Conservation (phyloP, 805 yeast species). For the Cyberlindnera veronae region DNA sequence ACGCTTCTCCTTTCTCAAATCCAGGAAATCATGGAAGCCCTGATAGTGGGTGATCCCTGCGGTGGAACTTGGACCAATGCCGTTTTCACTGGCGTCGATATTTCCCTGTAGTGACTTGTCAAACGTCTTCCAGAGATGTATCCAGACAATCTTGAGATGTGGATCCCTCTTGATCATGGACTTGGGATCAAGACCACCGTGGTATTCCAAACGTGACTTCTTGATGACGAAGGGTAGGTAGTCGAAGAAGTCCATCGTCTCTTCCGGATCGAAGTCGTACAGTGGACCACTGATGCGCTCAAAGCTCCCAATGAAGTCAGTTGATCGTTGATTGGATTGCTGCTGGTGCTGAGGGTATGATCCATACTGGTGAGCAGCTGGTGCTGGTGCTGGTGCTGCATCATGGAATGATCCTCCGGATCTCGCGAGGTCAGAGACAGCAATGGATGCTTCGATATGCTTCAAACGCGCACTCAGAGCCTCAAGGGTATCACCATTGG, state of each 20-base stretch:
- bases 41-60: neutral
- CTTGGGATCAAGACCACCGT: constrained; percentile 52
- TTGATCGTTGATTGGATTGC: neutral
- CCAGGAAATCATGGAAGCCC: constrained; percentile 8
- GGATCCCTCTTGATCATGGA: constrained; percentile 47
- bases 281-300: neutral
- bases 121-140: constrained; percentile 20
- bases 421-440: constrained; percentile 31
- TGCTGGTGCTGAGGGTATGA: neutral
- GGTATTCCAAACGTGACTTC: constrained; percentile 40
- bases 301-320: constrained; percentile 2
- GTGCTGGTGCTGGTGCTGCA: neutral
- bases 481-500: constrained; percentile 29
- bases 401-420: constrained; percentile 2
- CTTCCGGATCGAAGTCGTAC: constrained; percentile 29
- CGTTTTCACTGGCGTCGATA: constrained; percentile 2
- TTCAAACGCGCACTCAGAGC: constrained; percentile 39
- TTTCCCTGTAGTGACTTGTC: constrained; percentile 6
- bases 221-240: constrained; percentile 40
- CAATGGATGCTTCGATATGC: constrained; percentile 43
- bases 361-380: neutral
- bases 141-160: constrained; percentile 35
- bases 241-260: constrained; percentile 41
- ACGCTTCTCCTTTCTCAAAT: constrained; percentile 16
- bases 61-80: neutral